Conservation (phyloP, 345 rosid species). For the Melaleuca alternifolia region DNA sequence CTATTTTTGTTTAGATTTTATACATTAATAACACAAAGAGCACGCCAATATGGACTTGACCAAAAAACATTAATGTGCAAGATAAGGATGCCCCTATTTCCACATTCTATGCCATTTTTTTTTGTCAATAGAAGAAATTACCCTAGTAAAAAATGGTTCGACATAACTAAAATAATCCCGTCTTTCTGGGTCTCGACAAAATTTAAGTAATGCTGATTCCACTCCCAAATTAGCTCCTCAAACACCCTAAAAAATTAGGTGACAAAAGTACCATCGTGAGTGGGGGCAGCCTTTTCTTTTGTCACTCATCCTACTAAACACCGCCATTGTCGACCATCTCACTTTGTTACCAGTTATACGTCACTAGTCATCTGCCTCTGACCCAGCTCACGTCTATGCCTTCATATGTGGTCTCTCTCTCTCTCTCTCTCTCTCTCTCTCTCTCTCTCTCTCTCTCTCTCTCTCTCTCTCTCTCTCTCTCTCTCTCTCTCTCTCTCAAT, state of each 20-base stretch:
- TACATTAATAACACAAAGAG: background rate
- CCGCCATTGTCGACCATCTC: background rate
- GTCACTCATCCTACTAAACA: background rate
- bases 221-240: background rate
- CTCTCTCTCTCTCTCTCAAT: no score
- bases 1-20: background rate
- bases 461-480: no score
- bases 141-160: background rate
- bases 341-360: background rate
- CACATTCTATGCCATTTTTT: background rate
- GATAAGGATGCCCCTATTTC: background rate
- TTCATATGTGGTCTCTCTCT: no score
- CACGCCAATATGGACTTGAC: background rate
- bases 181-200: background rate
- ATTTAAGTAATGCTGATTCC: background rate
- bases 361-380: background rate
- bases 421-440: no score
- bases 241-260: background rate
- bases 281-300: background rate
- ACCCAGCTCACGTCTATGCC: background rate
- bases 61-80: background rate
- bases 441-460: no score
- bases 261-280: background rate
- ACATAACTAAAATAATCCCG: background rate
- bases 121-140: background rate